Base-by-base conservation (phyloP, 164 flowering plant genomes). In the Dillenia turbinata region DNA sequence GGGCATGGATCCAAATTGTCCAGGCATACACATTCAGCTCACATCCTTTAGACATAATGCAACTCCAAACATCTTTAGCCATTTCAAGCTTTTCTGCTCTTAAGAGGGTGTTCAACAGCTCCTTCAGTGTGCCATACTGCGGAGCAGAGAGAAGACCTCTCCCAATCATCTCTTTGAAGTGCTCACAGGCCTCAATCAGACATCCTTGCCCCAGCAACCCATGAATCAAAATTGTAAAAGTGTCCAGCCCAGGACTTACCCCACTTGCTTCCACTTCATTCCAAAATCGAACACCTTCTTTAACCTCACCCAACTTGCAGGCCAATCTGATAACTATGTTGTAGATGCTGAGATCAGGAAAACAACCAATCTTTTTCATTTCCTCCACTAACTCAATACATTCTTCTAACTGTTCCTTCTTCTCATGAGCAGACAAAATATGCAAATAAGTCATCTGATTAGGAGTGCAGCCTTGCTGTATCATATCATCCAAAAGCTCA, bases 1-100 rank as follows among this genome's bases (percentile, higher is more conserved):
- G 79, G 12, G 87, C 87, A 66, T 90, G 96, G 61, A 93, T 83
- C 98, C 97, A 93, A 8, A 90, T 93, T 10, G 98, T 90, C 96
- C 96, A 90, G 14, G 90, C 86, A 72, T 33, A 76, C 49, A 85
- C 94, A 73, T 87, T 93, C 14, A 89, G 80, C 59, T 85, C 85
- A 62, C 90, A 84, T 10, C 94, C 94, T 68, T 77, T 81, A 43
- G 72, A 72, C 52, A 76, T 58, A 12, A 90, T 83, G 69, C 81
- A 77, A 68, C 71, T 71, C 98, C 96, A 93, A 33, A 85, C 73
- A 75, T 93, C 96, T 70, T 88, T 84, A 22, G 89, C 86, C 81
- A 90, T 48, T 69, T 87, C 97, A 56, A 90, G 76, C 71, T 84
- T 87, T 50, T 74, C 89, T 13, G 71, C 96, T 81, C 97, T n/a